These are phyloP conservation scores for Hondaea fermentalgiana DNA, from an alignment of 108 stramenopile species.

Conservation along the genomic window DNA sequence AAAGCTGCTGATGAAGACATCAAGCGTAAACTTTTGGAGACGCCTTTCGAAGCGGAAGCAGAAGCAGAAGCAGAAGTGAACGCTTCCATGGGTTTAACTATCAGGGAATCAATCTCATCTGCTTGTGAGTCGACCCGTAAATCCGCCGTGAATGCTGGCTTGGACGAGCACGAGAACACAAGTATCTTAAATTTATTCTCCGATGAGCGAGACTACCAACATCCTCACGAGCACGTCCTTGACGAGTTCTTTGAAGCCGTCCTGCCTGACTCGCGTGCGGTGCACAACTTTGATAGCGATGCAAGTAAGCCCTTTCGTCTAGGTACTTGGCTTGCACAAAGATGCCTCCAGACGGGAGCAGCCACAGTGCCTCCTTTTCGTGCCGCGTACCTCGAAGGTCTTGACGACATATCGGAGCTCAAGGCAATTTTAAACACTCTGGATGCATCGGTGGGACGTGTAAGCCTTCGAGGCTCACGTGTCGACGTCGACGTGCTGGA, in stretches of 20 bases:
- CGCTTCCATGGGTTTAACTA: too few species aligned
- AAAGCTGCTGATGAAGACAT: background rate
- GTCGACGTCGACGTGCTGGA: background rate
- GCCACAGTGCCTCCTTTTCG: background rate
- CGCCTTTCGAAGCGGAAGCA: too few species aligned
- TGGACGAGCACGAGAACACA: too few species aligned
- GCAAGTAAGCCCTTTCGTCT: too few species aligned
- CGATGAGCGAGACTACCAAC: too few species aligned
- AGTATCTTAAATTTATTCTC: too few species aligned
- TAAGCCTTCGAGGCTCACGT: background rate
- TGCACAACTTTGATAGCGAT: background rate
- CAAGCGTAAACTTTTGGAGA: too few species aligned
- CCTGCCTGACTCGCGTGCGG: background rate
- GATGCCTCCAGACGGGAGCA: background rate
- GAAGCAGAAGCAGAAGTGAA: too few species aligned
- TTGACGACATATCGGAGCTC: background rate
- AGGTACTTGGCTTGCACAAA: too few species aligned
- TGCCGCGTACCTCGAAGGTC: background rate
- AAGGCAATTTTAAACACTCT: background rate
- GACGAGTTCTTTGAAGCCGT: background rate
- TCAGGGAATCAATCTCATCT: too few species aligned
- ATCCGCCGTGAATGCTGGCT: too few species aligned
- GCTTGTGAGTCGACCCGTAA: too few species aligned
- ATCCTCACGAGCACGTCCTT: background rate
- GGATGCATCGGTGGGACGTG: background rate